Base-by-base conservation (phyloP, 768 basidiomycete species). In the Clitopilus hobsonii region DNA sequence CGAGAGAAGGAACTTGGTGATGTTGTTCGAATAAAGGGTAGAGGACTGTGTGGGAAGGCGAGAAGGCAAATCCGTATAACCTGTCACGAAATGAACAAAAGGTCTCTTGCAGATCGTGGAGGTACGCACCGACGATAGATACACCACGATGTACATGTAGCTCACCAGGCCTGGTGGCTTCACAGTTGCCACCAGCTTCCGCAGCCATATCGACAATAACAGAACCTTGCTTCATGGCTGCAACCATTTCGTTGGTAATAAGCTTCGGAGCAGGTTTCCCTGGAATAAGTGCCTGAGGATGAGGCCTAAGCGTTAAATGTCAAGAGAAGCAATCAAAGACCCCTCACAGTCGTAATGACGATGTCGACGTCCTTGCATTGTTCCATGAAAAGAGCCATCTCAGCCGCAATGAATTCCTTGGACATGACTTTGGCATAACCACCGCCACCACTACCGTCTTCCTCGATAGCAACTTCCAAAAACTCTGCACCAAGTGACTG, bases 351-450 rank as follows among this genome's bases (percentile, higher is more conserved):
- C 36, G 92, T 94, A 60, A 94, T 82, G 54, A 94, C 78, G 55
- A 94, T 94, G 64, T 94, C 92, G 10, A 94, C 92, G 20, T 93
- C 91, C 65, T 86, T 89, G 69, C 85, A 88, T 67, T 94, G 92
- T 66, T 88, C 84, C 81, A 88, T 78, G 72, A 94, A 94, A 41
- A 94, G 76, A 0, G 85, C 84, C 91, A 93, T 91, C 66, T 93
- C 91, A 10, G 90, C 91, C 49, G 84, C 88, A 55, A 92, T 84
- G 66, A 92, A 94, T 67, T 90, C 89, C 72, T 91, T 90, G 25
- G 88, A 89, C 91, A 94, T 94, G 58, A 85, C 82, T 70, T 93
- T 94, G 22, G 91, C 92, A 63, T 94, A 94, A 25, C 92, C 92
- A 23, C 92, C 92, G 14, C 75, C 81, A 5, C 86, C 92, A 25